Evolutionary conservation across 805 yeast species (phyloP), one percentile per base, ranked within the genome.

Genomic region (Lachancea mirantina): DNA sequence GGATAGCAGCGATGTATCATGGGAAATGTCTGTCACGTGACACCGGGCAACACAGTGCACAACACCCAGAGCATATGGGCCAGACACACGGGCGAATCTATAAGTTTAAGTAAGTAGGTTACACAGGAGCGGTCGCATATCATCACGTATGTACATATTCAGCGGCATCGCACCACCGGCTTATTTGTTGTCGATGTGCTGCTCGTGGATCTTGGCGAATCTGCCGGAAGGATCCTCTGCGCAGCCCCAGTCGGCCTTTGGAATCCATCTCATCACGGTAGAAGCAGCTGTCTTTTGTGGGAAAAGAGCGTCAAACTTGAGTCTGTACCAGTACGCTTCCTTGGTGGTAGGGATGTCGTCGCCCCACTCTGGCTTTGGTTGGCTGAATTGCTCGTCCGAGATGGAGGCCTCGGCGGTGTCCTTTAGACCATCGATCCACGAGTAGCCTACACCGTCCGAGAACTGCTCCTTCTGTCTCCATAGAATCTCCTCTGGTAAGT

Each of bases 401-500:
- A 92, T 82, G 36, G 74, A 72, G 49, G 71, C 72, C 64, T 87
- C 94, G 41, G 98, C 97, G 32, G 92, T 74, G 47, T 92, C 98
- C 73, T 92, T 92, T 59, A 92, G 75, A 36, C 94, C 87, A 62
- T 92, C 99, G 55, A 92, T 92, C 99, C 99, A 92, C 9, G 96
- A 85, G 74, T 92, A 92, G 45, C 99, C 99, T 39, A 92, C 99
- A 65, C 99, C 99, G 56, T 92, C 99, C 34, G 95, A 83, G 68
- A 92, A 92, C 68, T 92, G 99, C 69, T 92, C 99, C 78, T 92
- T 92, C 71, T 92, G 99, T 76, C 99, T 84, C 96, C 96, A 92
- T 56, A 92, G 70, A 57, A 92, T 89, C 67, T 92, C 97, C 37
- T 82, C 76, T 42, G 99, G 99, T 59, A 92, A 74, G 72, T 92